Base-by-base conservation (phyloP, 2,329 filamentous ascomycete genomes). In the Aspergillus carbonarius region DNA sequence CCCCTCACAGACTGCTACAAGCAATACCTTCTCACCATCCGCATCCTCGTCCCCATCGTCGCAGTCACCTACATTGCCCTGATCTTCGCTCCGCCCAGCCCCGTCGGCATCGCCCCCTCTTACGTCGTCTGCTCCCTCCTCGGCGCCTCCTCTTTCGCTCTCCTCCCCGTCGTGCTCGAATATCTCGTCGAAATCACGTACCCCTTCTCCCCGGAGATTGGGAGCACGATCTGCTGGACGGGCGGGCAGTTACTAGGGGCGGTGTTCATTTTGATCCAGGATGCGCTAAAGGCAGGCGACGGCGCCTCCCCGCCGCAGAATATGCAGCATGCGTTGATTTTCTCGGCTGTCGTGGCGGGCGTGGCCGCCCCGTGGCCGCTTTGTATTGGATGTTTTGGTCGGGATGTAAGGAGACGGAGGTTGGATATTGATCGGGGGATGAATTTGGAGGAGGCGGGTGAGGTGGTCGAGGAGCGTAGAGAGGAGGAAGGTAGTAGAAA, bases 1-100 rank as follows among this genome's bases (percentile, higher is more conserved):
- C 93, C 93, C 0, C 81, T 97, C 65, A 85, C 96, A 62, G 95
- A 98, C 78, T 85, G 88, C 54, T 93, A 88, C 57, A 96, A 97
- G 74, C 81, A 84, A 25, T 96, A 93, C 70, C 79, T 96, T 0
- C 72, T 84, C 4, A 85, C 88, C 23, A 87, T 96, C 74, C 91
- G 91, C 69, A 64, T 88, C 27, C 81, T 91, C 56, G 85, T 95
- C 3, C 93, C 93, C 2, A 67, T 96, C 57, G 83, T 96, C 44
- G 90, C 83, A 0, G 59, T 86, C n/a, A 80, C 77, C 54, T 96
- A 96, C 72, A 83, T 98, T 32, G 80, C 82, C 10, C 88, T 98
- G 66, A 82, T 95, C 64, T 98, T 90, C 83, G 92, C 93, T 71
- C 90, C 91, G 1, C 75, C 79, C 12, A 88, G 89, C 0, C 74